These are phyloP conservation scores for Davidsoniella neocaledoniae DNA, from an alignment of 2,329 filamentous ascomycete species.

Conservation along the genomic window DNA sequence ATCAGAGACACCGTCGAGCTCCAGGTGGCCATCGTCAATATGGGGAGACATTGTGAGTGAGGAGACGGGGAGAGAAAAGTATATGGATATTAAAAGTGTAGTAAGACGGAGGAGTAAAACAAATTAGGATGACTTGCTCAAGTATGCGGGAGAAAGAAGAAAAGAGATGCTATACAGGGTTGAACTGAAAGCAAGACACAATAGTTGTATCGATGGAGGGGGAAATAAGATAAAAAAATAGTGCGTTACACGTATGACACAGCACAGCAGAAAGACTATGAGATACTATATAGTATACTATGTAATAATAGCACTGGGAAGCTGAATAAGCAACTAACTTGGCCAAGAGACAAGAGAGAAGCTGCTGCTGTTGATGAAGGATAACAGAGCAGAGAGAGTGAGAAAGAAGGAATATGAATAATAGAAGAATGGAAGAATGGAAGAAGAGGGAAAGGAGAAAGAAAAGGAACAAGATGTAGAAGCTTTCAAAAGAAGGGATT, in stretches of 20 bases:
- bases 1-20: conserved; percentile 5
- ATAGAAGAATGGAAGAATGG: conserved; percentile 1
- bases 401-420: conserved; percentile 2
- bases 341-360: neutral
- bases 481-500: too few relatives aligned
- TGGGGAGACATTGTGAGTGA: conserved; percentile 14
- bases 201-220: neutral
- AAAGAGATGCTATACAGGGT: neutral
- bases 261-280: neutral
- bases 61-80: neutral
- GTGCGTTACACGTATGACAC: too few relatives aligned
- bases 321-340: neutral
- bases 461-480: neutral
- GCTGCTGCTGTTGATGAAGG: neutral
- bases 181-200: neutral
- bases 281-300: neutral
- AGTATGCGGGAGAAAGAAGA: neutral
- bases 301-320: neutral
- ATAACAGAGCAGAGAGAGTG: neutral
- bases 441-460: neutral
- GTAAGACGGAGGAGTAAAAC: too few relatives aligned
- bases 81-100: neutral
- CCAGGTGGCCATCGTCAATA: conserved; percentile 11
- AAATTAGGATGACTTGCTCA: neutral
- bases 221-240: neutral